Evolutionary conservation across 169 alveolate genomes (phyloP), one percentile per base, ranked within the genome.

Genomic region (Plasmodium coatneyi): DNA sequence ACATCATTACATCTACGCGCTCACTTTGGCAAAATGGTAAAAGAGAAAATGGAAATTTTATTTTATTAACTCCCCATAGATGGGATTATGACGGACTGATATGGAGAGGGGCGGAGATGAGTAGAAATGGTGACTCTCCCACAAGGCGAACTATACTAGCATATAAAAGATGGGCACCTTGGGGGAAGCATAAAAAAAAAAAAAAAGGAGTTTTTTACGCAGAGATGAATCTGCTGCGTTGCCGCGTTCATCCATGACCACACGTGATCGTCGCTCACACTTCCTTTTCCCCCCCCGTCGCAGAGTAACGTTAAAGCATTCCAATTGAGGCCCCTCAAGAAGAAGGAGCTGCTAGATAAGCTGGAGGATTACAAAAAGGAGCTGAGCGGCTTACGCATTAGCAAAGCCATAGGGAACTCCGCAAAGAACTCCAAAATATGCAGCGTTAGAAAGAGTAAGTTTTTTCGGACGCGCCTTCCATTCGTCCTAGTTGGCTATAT

Each of bases 391-490:
- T 95, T 97, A 52, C 95, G 98, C 76, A 98, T 98, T 56, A 96
- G 96, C 80, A 97, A 97, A 95, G 98, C 97, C 12, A 95, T 98
- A 19, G 98, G 99, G 19, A 97, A 97, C 43, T 97, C 98, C 10
- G 98, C 98, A 19, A 97, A 97, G 92, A 93, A 98, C 34, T 93
- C 98, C 36, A 97, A 97, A 92, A 97, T 98, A 52, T 93, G 83
- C 84, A 94, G 95, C 56, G 97, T 98, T 71, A 97, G 99, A 92
- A 98, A 98, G 92, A 84, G 92, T 84, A 84, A 56, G 76, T 25
- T 36, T 82, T 41, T 36, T 78, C 32, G n/a, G 2, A 0, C 1
- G 60, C 41, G 43, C 19, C 2, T 3, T 19, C n/a, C 56, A 28
- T 78, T 28, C 9, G 22, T 41, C 10, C 25, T 80, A 41, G 54